These are phyloP conservation scores for Lepiota venenata DNA, from an alignment of 768 basidiomycete species.

Conservation along the genomic window DNA sequence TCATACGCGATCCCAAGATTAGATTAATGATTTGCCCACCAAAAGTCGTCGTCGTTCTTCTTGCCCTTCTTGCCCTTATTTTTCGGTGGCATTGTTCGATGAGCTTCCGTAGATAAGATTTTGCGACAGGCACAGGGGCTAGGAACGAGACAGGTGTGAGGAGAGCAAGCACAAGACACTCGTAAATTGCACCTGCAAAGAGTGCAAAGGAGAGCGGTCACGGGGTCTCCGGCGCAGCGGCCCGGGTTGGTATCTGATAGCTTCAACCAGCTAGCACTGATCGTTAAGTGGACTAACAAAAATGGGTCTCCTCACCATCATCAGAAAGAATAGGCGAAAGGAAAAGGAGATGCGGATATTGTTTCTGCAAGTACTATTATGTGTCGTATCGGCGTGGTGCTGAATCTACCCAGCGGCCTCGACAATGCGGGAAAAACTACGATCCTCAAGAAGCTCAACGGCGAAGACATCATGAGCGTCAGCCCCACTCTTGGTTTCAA, in stretches of 20 bases:
- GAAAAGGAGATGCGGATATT: slow-evolving; percentile 96
- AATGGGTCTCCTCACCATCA: slow-evolving; percentile 96
- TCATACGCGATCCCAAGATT: background rate
- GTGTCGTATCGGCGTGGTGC: slow-evolving; percentile 6
- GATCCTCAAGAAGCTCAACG: slow-evolving; percentile 91
- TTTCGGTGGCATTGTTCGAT: slow-evolving; percentile 46
- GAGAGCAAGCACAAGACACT: background rate
- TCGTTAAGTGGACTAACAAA: background rate
- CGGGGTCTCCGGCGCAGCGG: too few relatives aligned
- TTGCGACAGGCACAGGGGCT: background rate
- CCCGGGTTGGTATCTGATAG: too few relatives aligned
- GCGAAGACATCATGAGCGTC: slow-evolving; percentile 84
- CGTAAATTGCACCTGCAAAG: background rate
- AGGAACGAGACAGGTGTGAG: background rate
- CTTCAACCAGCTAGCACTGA: too few relatives aligned
- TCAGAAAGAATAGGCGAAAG: slow-evolving; percentile 92
- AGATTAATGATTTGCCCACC: slow-evolving; percentile 40
- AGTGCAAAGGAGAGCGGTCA: background rate
- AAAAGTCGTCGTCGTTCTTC: slow-evolving; percentile 79
- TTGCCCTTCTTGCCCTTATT: slow-evolving; percentile 88
- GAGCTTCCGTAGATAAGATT: background rate
- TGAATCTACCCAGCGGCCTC: slow-evolving; percentile 62
- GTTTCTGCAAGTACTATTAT: slow-evolving; percentile 63
- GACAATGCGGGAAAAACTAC: slow-evolving; percentile 99
- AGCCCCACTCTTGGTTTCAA: slow-evolving; percentile 98